Evolutionary conservation across 2,329 filamentous ascomycete species (phyloP).

Genomic region (Fusarium secorum): DNA sequence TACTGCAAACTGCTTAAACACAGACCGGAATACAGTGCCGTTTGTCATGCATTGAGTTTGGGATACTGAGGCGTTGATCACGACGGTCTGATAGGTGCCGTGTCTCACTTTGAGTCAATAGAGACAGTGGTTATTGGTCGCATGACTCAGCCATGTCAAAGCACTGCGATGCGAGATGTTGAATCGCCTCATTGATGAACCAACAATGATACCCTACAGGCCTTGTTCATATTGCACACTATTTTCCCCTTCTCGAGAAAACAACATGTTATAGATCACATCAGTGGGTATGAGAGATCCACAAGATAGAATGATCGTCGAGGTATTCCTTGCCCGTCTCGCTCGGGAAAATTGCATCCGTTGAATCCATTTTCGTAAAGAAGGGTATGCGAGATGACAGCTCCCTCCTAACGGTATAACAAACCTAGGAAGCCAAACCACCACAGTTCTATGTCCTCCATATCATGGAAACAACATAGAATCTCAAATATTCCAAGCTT

Average conservation of each 20-base stretch:
- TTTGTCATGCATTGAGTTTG: neutral
- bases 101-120: neutral
- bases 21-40: neutral
- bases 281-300: neutral
- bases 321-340: neutral
- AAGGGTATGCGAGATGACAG: neutral
- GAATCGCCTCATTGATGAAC: neutral
- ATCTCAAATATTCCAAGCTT: neutral
- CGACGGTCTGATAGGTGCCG: neutral
- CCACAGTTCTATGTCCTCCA: rapidly evolving
- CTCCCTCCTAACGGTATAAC: neutral
- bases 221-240: neutral
- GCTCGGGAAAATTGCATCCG: neutral
- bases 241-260: neutral
- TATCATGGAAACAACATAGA: neutral
- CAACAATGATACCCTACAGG: neutral
- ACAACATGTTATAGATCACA: neutral
- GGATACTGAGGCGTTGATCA: neutral
- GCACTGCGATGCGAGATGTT: neutral
- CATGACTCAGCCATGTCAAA: neutral
- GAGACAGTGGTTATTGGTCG: neutral
- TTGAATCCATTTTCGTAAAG: neutral
- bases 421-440: rapidly evolving
- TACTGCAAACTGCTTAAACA: slow-evolving; percentile 16
- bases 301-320: neutral